Conservation (phyloP, 2,329 filamentous ascomycete genomes). For the Diaporthe sp. region DNA sequence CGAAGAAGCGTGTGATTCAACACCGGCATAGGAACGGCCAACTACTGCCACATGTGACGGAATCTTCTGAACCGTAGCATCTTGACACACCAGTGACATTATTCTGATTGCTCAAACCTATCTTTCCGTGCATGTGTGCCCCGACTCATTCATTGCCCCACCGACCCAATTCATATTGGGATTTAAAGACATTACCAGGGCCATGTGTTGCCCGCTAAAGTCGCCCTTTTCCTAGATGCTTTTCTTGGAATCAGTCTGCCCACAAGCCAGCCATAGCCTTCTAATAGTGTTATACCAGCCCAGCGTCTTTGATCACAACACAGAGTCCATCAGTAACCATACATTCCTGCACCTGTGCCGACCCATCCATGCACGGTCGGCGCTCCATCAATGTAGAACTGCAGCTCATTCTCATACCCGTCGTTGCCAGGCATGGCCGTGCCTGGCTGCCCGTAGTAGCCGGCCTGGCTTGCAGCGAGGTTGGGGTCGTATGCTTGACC, state of each 20-base stretch:
- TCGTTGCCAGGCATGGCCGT: constrained; percentile 44
- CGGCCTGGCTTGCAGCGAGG: constrained; percentile 33
- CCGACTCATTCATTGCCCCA: constrained; percentile 10
- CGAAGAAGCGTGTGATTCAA: not conserved
- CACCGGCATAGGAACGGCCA: not conserved
- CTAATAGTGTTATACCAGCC: not conserved
- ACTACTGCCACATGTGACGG: not conserved
- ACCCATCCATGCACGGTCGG: constrained; percentile 44
- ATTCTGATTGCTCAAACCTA: constrained; percentile 23
- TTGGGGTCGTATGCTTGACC: constrained; percentile 36
- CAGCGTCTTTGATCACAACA: not conserved
- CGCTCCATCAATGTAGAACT: constrained; percentile 46
- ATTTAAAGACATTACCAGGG: constrained; percentile 13
- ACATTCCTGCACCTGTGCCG: constrained; percentile 41
- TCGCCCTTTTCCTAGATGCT: not conserved
- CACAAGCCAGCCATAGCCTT: not conserved
- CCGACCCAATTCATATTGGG: not conserved
- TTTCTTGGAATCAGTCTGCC: constrained; percentile 23
- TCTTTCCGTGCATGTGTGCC: constrained; percentile 9
- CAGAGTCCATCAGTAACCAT: constrained; percentile 42
- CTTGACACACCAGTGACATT: not conserved
- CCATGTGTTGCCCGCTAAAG: not conserved
- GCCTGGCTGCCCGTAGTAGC: constrained; percentile 42
- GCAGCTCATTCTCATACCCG: constrained; percentile 48
- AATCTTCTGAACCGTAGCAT: not conserved